Evolutionary conservation across 1,284 basidiomycete species (phyloP), one percentile per base, ranked within the genome.

Genomic region (Termitomyces sp.): DNA sequence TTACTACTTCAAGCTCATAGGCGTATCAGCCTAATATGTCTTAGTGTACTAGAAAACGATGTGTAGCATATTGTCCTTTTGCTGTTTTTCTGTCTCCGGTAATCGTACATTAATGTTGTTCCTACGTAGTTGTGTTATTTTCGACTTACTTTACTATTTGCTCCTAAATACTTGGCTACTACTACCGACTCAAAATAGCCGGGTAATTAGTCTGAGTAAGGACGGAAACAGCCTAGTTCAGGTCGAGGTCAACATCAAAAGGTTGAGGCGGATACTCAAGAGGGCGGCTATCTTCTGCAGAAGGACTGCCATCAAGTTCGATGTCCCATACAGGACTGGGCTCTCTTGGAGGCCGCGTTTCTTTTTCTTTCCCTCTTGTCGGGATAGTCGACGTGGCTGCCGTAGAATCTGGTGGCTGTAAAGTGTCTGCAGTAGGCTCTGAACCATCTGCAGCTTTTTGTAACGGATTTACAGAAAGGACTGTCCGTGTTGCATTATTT

Each of bases 261-360:
- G 62, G 62, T 13, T 46, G 53, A 52, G 47, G 58, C 24, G 54
- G 34, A 17, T 52, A 43, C 9, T 53, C 47, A 44, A 53, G 40
- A 21, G 30, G 33, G 6, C 41, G 50, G 3, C 26, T 50, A 26
- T 42, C 40, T 28, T 40, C 49, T 26, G 36, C 30, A n/a, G 53
- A 17, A 43, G 38, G 12, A 30, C 19, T 21, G 31, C 49, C 45
- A 45, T 57, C 62, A 30, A 76, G 68, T 58, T 86, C 85, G 42
- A 86, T 83, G 59, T 85, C 82, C 83, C 83, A 84, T 13, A 73
- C 67, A 1, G 83, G 81, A 55, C 71, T 73, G 1, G 62, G 58
- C 39, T 68, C 63, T 47, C 68, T 55, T 26, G 58, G 55, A 48
- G 52, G 58, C 19, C 41, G 45, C 24, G 8, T 64, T 64, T 56